Conservation (phyloP, 352 stramenopile genomes). For the Aphanomyces stellatus region DNA sequence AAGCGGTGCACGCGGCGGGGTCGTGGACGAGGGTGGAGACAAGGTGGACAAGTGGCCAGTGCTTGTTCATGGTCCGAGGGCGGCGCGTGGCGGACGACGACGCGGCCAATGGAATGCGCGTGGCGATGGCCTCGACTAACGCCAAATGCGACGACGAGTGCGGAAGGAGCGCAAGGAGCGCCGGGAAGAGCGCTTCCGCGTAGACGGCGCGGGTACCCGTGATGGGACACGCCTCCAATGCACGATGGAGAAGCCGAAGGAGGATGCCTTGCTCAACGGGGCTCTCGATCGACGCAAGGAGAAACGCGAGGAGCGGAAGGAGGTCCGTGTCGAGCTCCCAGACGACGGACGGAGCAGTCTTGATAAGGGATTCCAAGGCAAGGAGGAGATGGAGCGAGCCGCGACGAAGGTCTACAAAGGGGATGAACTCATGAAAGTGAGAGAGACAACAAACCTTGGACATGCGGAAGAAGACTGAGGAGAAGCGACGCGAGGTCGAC, state of each 20-base stretch:
- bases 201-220: constrained; percentile 29
- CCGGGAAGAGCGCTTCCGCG: constrained; percentile 47
- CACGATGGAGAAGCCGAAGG: background rate
- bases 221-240: background rate
- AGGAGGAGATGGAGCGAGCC: constrained; percentile 1
- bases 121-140: constrained; percentile 24
- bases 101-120: constrained; percentile 24
- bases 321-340: background rate
- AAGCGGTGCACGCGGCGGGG: background rate
- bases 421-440: background rate
- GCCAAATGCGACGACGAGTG: constrained; percentile 29
- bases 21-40: background rate
- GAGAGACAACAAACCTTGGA: background rate
- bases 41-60: background rate
- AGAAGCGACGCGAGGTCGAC: background rate
- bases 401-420: background rate
- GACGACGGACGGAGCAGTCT: background rate
- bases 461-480: constrained; percentile 11
- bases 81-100: background rate
- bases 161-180: constrained; percentile 39
- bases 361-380: constrained; percentile 6
- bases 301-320: constrained; percentile 7
- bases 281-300: background rate
- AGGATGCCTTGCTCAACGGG: background rate
- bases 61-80: background rate